Evolutionary conservation across 768 basidiomycete species (phyloP).

Genomic region (Phlebiopsis flavidoalba): DNA sequence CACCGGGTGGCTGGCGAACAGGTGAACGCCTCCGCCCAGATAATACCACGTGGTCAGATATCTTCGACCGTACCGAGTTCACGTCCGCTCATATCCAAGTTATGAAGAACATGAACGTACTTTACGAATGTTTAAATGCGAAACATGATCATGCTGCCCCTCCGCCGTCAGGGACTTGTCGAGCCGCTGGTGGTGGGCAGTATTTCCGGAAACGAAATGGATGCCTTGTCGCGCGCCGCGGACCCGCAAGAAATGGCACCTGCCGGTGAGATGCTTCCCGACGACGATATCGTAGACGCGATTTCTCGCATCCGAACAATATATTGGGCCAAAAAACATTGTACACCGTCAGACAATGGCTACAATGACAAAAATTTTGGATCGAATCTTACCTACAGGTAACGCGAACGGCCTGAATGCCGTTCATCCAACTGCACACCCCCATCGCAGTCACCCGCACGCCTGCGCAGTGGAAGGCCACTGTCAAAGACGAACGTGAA

Average conservation of each 20-base stretch:
- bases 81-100: constrained; percentile 2
- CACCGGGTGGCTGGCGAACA: neutral
- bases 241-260: neutral
- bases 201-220: neutral
- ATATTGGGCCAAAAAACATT: neutral
- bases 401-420: no score
- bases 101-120: constrained; percentile 17
- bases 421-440: no score
- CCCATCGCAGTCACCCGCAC: no score
- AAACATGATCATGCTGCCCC: constrained; percentile 4
- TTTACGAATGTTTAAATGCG: constrained; percentile 12
- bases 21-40: neutral
- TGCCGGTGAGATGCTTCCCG: neutral
- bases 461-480: no score
- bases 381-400: no score
- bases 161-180: neutral
- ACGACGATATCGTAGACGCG: neutral
- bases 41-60: neutral
- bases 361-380: neutral
- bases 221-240: neutral
- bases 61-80: neutral
- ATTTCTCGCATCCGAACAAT: neutral
- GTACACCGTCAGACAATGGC: neutral
- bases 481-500: no score
- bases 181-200: neutral